Evolutionary conservation across 2,329 filamentous ascomycete species (phyloP).

Genomic region (Ophiocordyceps sinensis): DNA sequence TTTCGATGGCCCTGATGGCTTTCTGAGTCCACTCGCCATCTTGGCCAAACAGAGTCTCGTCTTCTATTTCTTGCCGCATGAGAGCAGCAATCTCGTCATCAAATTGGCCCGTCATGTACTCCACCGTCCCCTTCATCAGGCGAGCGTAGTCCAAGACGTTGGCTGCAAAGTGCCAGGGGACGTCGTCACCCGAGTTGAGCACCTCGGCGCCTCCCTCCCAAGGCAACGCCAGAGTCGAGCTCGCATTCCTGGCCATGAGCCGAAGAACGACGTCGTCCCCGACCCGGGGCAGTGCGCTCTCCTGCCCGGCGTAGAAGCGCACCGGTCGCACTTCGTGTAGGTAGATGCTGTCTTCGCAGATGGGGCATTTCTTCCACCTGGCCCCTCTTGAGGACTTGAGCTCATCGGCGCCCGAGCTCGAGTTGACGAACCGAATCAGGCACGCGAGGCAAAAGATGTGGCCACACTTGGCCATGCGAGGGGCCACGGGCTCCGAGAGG

Average conservation of each 20-base stretch:
- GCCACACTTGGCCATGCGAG: constrained; percentile 91
- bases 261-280: constrained; percentile 83
- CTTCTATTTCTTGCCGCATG: constrained; percentile 65
- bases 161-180: constrained; percentile 90
- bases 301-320: constrained; percentile 81
- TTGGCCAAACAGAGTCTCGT: constrained; percentile 81
- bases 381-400: constrained; percentile 51
- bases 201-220: constrained; percentile 62
- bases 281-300: constrained; percentile 63
- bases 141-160: constrained; percentile 91
- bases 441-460: constrained; percentile 96
- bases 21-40: constrained; percentile 87
- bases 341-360: constrained; percentile 90
- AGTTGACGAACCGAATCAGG: constrained; percentile 89
- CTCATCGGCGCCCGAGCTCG: constrained; percentile 58
- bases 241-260: constrained; percentile 65
- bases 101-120: constrained; percentile 74
- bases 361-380: constrained; percentile 88
- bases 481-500: constrained; percentile 79
- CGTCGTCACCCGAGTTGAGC: constrained; percentile 53
- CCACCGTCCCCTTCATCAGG: constrained; percentile 84
- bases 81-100: constrained; percentile 66
- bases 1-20: constrained; percentile 59
- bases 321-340: constrained; percentile 81
- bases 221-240: constrained; percentile 77